Evolutionary conservation across 2,329 filamentous ascomycete species (phyloP).

Genomic region (Ascochyta fabae): DNA sequence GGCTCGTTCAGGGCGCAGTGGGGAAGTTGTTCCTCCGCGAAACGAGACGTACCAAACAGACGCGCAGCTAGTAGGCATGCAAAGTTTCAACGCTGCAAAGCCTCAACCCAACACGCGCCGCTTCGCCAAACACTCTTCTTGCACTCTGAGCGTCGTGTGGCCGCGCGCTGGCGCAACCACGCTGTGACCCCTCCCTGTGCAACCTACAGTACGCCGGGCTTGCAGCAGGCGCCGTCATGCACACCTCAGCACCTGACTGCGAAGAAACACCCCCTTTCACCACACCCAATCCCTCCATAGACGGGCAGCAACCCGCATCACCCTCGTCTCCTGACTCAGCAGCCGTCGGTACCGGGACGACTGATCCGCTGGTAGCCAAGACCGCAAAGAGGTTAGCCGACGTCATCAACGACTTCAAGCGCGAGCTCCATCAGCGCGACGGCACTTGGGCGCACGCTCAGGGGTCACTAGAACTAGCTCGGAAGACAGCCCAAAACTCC

Average conservation of each 20-base stretch:
- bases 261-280: slow-evolving; percentile 11
- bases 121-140: not conserved
- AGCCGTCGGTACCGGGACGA: slow-evolving; percentile 1
- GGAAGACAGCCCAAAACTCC: slow-evolving; percentile 1
- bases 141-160: not conserved
- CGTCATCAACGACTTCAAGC: slow-evolving; percentile 38
- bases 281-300: slow-evolving; percentile 3
- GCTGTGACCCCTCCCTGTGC: slow-evolving; percentile 11
- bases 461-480: slow-evolving; percentile 25
- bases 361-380: slow-evolving; percentile 28
- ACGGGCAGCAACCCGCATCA: slow-evolving; percentile 7
- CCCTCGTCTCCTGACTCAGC: slow-evolving; percentile 8
- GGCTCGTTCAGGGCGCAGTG: slow-evolving; percentile 27
- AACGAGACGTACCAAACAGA: slow-evolving; percentile 10
- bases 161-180: not conserved
- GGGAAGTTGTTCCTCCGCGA: slow-evolving; percentile 25
- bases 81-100: slow-evolving; percentile 3
- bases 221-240: slow-evolving; percentile 17
- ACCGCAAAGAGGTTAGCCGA: slow-evolving; percentile 27
- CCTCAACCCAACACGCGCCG: not conserved
- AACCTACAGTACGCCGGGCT: slow-evolving; percentile 1
- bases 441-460: slow-evolving; percentile 19
- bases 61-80: slow-evolving; percentile 3
- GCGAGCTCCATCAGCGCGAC: slow-evolving; percentile 28
- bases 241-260: slow-evolving; percentile 19